phyloP scores from a whole-genome alignment of 495 filamentous ascomycete species.

The Penicillium canescens region DNA sequence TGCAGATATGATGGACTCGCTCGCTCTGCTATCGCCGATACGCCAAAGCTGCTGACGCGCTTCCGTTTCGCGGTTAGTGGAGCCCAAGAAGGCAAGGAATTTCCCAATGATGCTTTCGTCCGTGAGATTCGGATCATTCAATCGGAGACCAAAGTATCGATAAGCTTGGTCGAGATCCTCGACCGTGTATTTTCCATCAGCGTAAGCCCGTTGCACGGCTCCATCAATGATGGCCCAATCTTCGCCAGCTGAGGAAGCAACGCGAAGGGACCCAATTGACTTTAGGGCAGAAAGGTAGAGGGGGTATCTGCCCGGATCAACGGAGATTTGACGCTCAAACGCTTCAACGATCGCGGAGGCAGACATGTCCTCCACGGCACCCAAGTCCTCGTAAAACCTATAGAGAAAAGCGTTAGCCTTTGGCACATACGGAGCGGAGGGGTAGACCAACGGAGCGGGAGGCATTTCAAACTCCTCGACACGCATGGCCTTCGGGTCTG shows the following conservation, averaged over 20 bases:
- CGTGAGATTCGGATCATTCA: constrained; percentile 35
- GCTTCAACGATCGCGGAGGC: constrained; percentile 36
- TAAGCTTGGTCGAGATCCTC: constrained; percentile 57
- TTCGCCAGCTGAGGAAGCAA: constrained; percentile 16
- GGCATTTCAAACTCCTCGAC: constrained; percentile 38
- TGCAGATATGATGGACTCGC: constrained; percentile 52
- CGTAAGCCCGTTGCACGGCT: constrained; percentile 39
- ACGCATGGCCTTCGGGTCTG: constrained; percentile 33
- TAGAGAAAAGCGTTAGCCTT: constrained; percentile 11
- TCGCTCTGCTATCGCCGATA: constrained; percentile 54
- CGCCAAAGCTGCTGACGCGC: constrained; percentile 53
- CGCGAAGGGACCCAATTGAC: constrained; percentile 32
- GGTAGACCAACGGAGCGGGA: constrained; percentile 33
- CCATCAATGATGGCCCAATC: constrained; percentile 36
- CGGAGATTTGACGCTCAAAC: constrained; percentile 38
- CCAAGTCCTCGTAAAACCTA: constrained; percentile 47
- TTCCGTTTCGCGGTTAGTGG: constrained; percentile 50
- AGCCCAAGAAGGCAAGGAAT: constrained; percentile 53
- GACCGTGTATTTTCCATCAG: constrained; percentile 48
- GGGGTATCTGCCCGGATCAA: constrained; percentile 30
- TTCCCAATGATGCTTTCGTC: constrained; percentile 59
- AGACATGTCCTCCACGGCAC: constrained; percentile 45
- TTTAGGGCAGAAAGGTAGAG: constrained; percentile 40
- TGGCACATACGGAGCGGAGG: not conserved
- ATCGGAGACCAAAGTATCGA: constrained; percentile 49